phyloP scores from a whole-genome alignment of 345 rosid species.

The Eutrema yunnanense region DNA sequence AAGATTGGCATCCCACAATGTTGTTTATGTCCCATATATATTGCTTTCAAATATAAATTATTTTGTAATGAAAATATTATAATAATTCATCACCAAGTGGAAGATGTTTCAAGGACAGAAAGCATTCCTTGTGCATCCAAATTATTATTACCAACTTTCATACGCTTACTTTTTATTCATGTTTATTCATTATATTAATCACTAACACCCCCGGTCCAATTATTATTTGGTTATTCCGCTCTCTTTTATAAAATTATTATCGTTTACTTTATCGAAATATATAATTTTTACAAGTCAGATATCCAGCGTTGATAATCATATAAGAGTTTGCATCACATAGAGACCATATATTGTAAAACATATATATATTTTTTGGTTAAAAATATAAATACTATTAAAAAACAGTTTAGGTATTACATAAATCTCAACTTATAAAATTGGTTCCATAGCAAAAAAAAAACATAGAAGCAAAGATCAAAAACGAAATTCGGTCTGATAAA shows the following conservation, averaged over 20 bases:
- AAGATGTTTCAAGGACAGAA: slow-evolving; percentile 18
- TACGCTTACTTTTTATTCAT: slow-evolving; percentile 1
- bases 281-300: background rate
- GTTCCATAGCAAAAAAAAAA: no score
- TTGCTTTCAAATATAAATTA: background rate
- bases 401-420: no score
- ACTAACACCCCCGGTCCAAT: background rate
- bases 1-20: slow-evolving; percentile 21
- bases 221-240: background rate
- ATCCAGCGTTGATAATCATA: background rate
- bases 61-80: background rate
- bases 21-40: slow-evolving; percentile 5
- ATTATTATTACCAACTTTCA: slow-evolving; percentile 17
- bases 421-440: no score
- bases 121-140: slow-evolving; percentile 22
- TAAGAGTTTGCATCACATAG: background rate
- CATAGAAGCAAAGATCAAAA: no score
- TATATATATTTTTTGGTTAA: no score
- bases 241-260: background rate
- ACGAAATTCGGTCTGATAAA: no score
- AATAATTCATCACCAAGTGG: slow-evolving; percentile 17
- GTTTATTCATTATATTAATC: background rate
- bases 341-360: background rate
- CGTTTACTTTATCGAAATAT: background rate
- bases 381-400: no score